Percentiles rank a stretch among this genome's conserved stretches.
These are phyloP conservation scores for Candida mattraensis DNA, from an alignment of 805 yeast species.

Conservation along the genomic window DNA sequence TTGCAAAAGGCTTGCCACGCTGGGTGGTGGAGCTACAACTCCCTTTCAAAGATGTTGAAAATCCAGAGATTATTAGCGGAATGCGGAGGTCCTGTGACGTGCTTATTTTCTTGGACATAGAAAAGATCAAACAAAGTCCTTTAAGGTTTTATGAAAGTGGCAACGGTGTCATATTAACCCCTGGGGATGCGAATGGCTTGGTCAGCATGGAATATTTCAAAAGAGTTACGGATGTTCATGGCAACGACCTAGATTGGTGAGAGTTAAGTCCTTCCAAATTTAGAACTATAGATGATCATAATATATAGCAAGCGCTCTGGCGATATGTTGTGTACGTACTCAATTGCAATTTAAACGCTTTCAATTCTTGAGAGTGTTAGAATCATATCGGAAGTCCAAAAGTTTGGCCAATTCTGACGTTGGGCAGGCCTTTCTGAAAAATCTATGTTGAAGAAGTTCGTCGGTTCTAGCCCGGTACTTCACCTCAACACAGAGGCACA, in stretches of 20 bases:
- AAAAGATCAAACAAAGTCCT: constrained; percentile 43
- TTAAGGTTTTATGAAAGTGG: constrained; percentile 58
- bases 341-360: too few relatives aligned
- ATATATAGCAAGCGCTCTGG: too few relatives aligned
- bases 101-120: constrained; percentile 61
- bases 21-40: constrained; percentile 9
- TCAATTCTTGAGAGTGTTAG: constrained; percentile 10
- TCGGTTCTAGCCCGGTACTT: constrained; percentile 87
- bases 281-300: neutral
- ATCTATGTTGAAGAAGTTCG: constrained; percentile 77
- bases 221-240: constrained; percentile 25
- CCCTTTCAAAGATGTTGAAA: constrained; percentile 2
- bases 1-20: constrained; percentile 60
- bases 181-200: constrained; percentile 58
- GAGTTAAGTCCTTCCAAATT: too few relatives aligned
- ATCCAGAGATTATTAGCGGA: constrained; percentile 60
- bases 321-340: too few relatives aligned
- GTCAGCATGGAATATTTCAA: constrained; percentile 46
- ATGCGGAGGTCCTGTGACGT: constrained; percentile 60
- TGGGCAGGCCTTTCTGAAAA: constrained; percentile 62
- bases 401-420: constrained; percentile 59
- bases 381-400: constrained; percentile 38
- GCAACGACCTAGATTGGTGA: constrained; percentile 12
- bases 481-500: constrained; percentile 93
- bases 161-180: constrained; percentile 73